These are phyloP conservation scores for Candida hungchunana DNA, from an alignment of 805 yeast species.

Conservation along the genomic window DNA sequence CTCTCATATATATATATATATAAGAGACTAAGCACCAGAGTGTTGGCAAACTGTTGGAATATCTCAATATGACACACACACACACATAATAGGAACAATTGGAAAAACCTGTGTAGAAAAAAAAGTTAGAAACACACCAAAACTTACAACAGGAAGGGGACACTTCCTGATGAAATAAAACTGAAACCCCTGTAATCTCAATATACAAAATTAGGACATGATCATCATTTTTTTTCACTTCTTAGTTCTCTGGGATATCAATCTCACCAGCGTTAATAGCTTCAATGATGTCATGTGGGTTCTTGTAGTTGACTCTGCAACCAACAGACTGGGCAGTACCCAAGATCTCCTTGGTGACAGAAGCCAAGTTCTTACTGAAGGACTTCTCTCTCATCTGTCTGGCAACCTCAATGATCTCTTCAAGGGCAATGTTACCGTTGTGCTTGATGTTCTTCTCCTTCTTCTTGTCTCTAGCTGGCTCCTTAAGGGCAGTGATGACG, in stretches of 20 bases:
- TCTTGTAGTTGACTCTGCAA: constrained; percentile 98
- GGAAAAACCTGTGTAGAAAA: too few relatives aligned
- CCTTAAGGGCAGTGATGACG: constrained; percentile 98
- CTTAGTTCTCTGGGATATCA: constrained; percentile 80
- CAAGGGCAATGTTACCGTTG: constrained; percentile 97
- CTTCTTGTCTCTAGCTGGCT: constrained; percentile 99
- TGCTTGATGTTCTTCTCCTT: constrained; percentile 99
- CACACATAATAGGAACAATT: too few relatives aligned
- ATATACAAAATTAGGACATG: constrained; percentile 22
- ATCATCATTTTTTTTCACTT: constrained; percentile 11
- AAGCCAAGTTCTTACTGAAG: constrained; percentile 94
- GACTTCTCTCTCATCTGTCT: constrained; percentile 97
- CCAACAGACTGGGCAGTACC: constrained; percentile 99
- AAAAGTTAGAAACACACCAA: constrained; percentile 3
- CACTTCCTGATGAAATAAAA: constrained; percentile 7
- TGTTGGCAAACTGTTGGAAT: constrained; percentile 73
- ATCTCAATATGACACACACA: neutral
- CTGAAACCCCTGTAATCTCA: constrained; percentile 20
- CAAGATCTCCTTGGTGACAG: constrained; percentile 96
- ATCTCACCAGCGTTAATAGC: constrained; percentile 98
- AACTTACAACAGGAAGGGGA: constrained; percentile 9
- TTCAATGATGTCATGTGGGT: constrained; percentile 98
- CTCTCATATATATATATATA: constrained; percentile 10
- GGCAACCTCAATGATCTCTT: constrained; percentile 95
- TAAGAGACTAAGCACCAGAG: constrained; percentile 71